phyloP scores from a whole-genome alignment of 2,329 filamentous ascomycete species.

The Talaromyces sp. region DNA sequence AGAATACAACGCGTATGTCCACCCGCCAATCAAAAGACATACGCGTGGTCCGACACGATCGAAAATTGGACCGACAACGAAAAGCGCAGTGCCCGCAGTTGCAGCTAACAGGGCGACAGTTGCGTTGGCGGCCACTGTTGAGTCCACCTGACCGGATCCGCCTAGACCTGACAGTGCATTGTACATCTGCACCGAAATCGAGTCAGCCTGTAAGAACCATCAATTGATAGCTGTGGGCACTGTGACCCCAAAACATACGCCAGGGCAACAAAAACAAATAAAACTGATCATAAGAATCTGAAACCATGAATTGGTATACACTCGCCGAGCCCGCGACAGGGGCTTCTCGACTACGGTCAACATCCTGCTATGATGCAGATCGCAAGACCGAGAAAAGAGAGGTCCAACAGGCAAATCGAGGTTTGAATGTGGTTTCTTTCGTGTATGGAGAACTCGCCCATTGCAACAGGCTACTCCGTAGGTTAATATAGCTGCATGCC shows the following conservation, averaged over 20 bases:
- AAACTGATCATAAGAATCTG: conserved; percentile 47
- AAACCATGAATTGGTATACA: conserved; percentile 44
- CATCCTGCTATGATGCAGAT: conserved; percentile 8
- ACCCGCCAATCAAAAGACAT: conserved; percentile 33
- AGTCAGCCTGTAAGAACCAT: background rate
- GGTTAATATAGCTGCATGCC: background rate
- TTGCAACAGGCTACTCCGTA: background rate
- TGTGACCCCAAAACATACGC: conserved; percentile 25
- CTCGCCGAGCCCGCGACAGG: conserved; percentile 14
- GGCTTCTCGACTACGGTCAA: conserved; percentile 11
- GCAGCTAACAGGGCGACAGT: conserved; percentile 32
- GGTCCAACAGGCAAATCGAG: background rate
- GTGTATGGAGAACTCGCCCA: background rate
- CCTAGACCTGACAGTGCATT: conserved; percentile 35
- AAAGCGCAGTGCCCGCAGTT: conserved; percentile 30
- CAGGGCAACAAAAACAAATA: conserved; percentile 47
- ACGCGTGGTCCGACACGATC: conserved; percentile 28
- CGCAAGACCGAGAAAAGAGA: background rate
- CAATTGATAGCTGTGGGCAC: background rate
- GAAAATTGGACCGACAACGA: conserved; percentile 32
- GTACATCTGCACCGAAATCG: conserved; percentile 27
- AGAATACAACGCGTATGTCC: conserved; percentile 34
- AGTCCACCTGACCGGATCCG: conserved; percentile 34
- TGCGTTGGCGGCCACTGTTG: conserved; percentile 33
- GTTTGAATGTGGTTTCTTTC: background rate